These are phyloP conservation scores for Botrytis fabae DNA, from an alignment of 2,329 filamentous ascomycete species.

Conservation along the genomic window DNA sequence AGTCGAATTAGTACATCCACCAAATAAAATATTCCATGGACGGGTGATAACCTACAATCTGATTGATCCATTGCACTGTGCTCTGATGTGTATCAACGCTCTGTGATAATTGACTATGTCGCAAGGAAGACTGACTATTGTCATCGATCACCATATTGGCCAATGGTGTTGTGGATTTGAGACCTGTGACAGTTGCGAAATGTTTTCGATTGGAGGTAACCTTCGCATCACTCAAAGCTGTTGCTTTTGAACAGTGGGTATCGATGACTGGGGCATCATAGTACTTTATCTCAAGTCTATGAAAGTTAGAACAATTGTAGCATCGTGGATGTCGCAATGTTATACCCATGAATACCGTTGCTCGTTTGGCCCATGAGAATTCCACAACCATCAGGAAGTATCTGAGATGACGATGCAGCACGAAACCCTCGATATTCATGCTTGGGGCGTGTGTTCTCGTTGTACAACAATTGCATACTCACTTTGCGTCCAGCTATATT, in stretches of 20 bases:
- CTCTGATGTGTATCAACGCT: constrained; percentile 1
- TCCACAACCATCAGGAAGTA: constrained; percentile 23
- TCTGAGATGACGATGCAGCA: constrained; percentile 24
- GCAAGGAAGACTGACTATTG: background rate
- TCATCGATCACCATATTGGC: background rate
- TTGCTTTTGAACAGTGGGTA: background rate
- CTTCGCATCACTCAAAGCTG: background rate
- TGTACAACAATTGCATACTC: constrained; percentile 30
- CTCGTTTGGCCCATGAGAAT: background rate
- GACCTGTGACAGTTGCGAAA: background rate
- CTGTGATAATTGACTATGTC: background rate
- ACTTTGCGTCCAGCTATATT: constrained; percentile 22
- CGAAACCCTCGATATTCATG: constrained; percentile 31
- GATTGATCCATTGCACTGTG: constrained; percentile 18
- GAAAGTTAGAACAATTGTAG: background rate
- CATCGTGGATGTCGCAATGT: background rate
- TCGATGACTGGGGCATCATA: background rate
- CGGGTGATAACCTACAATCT: constrained; percentile 3
- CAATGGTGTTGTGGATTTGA: background rate
- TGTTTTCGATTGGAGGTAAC: background rate
- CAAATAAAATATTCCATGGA: background rate
- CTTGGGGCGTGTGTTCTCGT: constrained; percentile 25
- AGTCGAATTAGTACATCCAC: background rate
- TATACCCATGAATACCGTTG: constrained; percentile 14
- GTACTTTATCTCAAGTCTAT: constrained; percentile 7